Evolutionary conservation across 768 basidiomycete genomes (phyloP).

Genomic region (Postia placenta): DNA sequence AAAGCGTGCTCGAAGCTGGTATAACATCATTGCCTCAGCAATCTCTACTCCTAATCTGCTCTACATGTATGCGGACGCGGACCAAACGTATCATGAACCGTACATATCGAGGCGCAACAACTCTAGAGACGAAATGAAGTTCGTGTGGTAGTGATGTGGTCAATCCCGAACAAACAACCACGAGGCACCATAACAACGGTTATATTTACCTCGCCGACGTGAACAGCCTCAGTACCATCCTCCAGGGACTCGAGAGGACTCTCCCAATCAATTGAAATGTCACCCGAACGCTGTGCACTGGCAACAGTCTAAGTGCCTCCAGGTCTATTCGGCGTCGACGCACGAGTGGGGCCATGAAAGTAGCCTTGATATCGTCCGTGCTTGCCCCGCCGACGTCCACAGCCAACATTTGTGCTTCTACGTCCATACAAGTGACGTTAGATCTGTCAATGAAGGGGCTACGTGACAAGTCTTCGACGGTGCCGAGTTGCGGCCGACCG

Average conservation of each 20-base stretch:
- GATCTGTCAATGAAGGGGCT: not conserved
- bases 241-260: not conserved
- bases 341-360: not conserved
- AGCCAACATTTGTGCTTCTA: not conserved
- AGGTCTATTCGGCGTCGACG: no score
- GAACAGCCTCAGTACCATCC: not conserved
- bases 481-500: not conserved
- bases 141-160: no score
- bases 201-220: not conserved
- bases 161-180: not conserved
- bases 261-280: not conserved
- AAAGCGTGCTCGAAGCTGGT: no score
- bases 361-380: not conserved
- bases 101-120: not conserved
- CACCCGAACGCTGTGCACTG: not conserved
- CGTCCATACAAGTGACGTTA: not conserved
- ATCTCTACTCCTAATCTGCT: no score
- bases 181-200: not conserved
- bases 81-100: no score
- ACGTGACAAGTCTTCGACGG: not conserved
- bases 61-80: no score
- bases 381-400: not conserved
- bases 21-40: no score
- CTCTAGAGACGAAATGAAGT: no score
- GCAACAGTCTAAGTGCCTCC: no score